Conservation (phyloP, 169 alveolate species). For the Eimeria praecox region DNA sequence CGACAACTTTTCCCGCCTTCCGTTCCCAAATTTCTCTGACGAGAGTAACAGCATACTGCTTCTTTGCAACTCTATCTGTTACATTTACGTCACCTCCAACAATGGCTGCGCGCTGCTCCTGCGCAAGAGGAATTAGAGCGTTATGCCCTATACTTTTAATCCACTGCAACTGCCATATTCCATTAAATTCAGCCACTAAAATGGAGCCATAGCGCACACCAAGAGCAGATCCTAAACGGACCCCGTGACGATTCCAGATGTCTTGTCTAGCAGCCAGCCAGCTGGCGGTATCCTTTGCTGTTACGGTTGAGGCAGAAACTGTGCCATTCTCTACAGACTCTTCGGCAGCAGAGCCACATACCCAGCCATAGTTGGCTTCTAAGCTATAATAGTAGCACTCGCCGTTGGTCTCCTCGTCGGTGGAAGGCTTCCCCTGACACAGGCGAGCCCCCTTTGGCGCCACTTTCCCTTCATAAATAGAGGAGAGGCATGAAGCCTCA, state of each 20-base stretch:
- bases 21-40: slow-evolving; percentile 38
- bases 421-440: slow-evolving; percentile 43
- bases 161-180: slow-evolving; percentile 16
- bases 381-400: slow-evolving; percentile 39
- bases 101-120: slow-evolving; percentile 44
- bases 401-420: neutral
- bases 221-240: slow-evolving; percentile 23
- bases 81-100: slow-evolving; percentile 19
- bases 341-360: slow-evolving; percentile 38
- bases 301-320: neutral
- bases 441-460: slow-evolving; percentile 59
- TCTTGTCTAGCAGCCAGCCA: slow-evolving; percentile 38
- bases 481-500: slow-evolving; percentile 18
- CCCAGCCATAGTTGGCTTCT: slow-evolving; percentile 23
- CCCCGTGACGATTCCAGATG: slow-evolving; percentile 58
- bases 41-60: slow-evolving; percentile 44
- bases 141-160: neutral
- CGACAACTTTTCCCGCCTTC: neutral
- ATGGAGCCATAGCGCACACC: slow-evolving; percentile 60
- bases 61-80: neutral
- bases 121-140: neutral
- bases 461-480: slow-evolving; percentile 24
- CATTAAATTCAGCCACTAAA: slow-evolving; percentile 33
- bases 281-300: neutral
- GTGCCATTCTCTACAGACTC: neutral